Evolutionary conservation across 2,329 filamentous ascomycete genomes (phyloP), one percentile per base, ranked within the genome.

Genomic region (Sclerotinia glacialis): DNA sequence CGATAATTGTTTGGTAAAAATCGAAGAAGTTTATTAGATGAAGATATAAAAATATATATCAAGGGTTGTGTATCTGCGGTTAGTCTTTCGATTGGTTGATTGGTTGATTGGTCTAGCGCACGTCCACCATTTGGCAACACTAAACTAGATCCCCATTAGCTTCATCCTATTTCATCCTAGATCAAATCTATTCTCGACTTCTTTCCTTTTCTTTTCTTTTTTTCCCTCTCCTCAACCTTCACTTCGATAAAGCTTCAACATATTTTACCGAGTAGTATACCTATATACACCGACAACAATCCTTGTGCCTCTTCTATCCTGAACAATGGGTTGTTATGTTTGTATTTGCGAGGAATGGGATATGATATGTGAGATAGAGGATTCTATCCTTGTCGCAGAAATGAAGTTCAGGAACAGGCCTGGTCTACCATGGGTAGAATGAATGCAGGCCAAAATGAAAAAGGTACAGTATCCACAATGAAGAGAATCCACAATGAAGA

Each of bases 101-200:
- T 37, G 37, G 37, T 8, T 12, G 37, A 12, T 12, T 37, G 9
- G 9, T 37, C 37, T 12, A n/a, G 26, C n/a, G 42, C 31, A 55
- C 31, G 34, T 34, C 16, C 56, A 21, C 56, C 44, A 37, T 47
- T 18, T 9, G 28, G 56, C 21, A 34, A 49, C 28, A 14, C 58
- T 60, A 60, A 16, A 7, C 44, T 4, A 18, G 3, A 60, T 49
- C 9, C 12, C 0, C 4, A 26, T 26, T 60, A 37, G 58, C 16
- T 16, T 37, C 3, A 54, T 28, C 28, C 34, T 28, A 53, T 31
- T 34, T 53, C 50, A 40, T 40, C 37, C 14, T 40, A 14, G 37
- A 40, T 40, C 28, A 7, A 7, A 16, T 59, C 56, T 59, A 59
- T 59, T 59, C 42, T 59, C 18, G 42, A 59, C 56, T 47, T 34